Evolutionary conservation across 1,139 yeast genomes (phyloP).

Genomic region (Chernovozyma sophiae-reginae): DNA sequence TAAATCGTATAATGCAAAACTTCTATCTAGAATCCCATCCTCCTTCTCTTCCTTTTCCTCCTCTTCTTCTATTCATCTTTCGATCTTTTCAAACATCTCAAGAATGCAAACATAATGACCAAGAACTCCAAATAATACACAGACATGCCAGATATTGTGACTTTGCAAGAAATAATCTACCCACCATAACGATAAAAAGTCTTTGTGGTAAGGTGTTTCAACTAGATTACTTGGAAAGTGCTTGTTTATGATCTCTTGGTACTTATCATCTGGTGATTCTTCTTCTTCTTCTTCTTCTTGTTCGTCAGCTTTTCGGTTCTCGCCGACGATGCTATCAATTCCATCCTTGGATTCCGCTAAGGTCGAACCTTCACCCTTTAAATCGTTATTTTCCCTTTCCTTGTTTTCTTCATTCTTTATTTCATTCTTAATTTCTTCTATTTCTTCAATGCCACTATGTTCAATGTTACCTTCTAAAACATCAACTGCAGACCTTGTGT

Average conservation of each 20-base stretch:
- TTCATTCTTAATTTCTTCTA: conserved; percentile 39
- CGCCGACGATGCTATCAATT: conserved; percentile 9
- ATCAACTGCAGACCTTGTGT: conserved; percentile 29
- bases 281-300: conserved; percentile 6
- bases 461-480: conserved; percentile 35
- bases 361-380: background rate
- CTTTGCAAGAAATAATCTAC: conserved; percentile 70
- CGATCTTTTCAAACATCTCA: conserved; percentile 50
- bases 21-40: too few species aligned
- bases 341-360: background rate
- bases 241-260: conserved; percentile 36
- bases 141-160: conserved; percentile 92
- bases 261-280: conserved; percentile 11
- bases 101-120: conserved; percentile 81
- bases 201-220: conserved; percentile 38
- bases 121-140: conserved; percentile 80
- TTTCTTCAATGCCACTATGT: conserved; percentile 42
- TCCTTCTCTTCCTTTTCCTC: too few species aligned
- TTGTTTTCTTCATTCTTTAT: conserved; percentile 9
- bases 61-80: too few species aligned
- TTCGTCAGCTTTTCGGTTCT: conserved; percentile 7
- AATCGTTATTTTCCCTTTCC: background rate
- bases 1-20: too few species aligned
- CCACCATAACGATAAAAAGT: conserved; percentile 77
- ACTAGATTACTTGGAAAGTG: conserved; percentile 56